A percentile compares a stretch with the other conserved stretches of the same genome.
Evolutionary conservation across 2,329 filamentous ascomycete genomes (phyloP).

Genomic region (Penicillium sp.): DNA sequence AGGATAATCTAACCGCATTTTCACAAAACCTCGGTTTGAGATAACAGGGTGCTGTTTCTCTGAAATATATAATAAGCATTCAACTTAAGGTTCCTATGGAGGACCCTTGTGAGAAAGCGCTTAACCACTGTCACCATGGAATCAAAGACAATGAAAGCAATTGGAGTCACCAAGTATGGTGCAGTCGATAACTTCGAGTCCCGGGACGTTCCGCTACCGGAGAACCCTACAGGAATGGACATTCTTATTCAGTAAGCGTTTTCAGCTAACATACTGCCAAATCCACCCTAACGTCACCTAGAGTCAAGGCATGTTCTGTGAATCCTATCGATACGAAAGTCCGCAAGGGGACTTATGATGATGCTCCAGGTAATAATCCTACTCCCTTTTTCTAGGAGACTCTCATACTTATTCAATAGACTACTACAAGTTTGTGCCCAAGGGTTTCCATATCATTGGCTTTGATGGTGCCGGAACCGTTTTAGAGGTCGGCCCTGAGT

Average conservation of each 20-base stretch:
- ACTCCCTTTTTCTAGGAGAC: not conserved
- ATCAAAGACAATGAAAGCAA: conserved; percentile 11
- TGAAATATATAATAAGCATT: too few species aligned
- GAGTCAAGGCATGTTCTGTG: conserved; percentile 42
- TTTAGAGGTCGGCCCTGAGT: conserved; percentile 36
- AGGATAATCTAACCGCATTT: too few species aligned
- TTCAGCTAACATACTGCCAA: not conserved
- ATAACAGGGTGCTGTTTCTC: too few species aligned
- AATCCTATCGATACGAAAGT: conserved; percentile 48
- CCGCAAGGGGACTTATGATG: conserved; percentile 41
- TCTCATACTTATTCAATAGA: conserved; percentile 18
- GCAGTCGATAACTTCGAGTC: conserved; percentile 21
- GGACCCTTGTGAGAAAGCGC: too few species aligned
- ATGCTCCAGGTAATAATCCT: conserved; percentile 31
- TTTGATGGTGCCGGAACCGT: conserved; percentile 51
- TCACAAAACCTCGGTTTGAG: too few species aligned
- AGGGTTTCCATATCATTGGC: conserved; percentile 45
- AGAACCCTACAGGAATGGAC: conserved; percentile 36
- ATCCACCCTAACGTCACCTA: conserved; percentile 13
- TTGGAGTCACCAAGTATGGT: conserved; percentile 22
- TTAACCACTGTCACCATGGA: not conserved
- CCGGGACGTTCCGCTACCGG: conserved; percentile 29
- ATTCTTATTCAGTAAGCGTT: conserved; percentile 37
- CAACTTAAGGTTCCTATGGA: too few species aligned
- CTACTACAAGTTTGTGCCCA: conserved; percentile 36